Evolutionary conservation across 805 yeast species (phyloP), one percentile per base, ranked within the genome.

Genomic region (Pichia kluyveri): DNA sequence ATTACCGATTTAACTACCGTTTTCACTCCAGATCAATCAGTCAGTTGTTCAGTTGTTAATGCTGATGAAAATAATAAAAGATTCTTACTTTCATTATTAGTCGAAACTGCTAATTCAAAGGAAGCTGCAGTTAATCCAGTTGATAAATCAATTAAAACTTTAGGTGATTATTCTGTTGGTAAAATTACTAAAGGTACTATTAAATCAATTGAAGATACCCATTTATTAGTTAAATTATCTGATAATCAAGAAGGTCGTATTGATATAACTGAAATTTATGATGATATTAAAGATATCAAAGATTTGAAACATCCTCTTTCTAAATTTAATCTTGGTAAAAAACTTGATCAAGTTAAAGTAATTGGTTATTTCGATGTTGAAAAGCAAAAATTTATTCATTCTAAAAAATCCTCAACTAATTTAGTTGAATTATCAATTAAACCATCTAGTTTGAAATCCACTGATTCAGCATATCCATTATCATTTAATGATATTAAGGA

Each of bases 171-270:
- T 56, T 61, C 67, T 6, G 73, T 81, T 17, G 96, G 95, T 42
- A 75, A 69, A 40, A 50, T 73, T 23, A 80, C 89, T 9, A 73
- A 76, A 51, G 91, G 83, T 38, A 59, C 61, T 17, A 67, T 90
- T 47, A 80, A 74, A 43, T 69, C 82, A 1, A 74, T 86, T 37
- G 86, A 84, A 60, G 23, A 31, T 34, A 79, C 86, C 7, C 93
- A 86, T 66, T 68, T 90, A 55, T 81, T 82, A 56, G 84, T 90
- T 18, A 75, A 75, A 44, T 69, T 89, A 42, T 89, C 93, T 46
- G 93, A 83, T 51, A 82, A 84, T 60, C 70, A 80, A 51, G 84
- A 78, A 57, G 97, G 95, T 38, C 77, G 95, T 61, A 67, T 90
- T 50, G 95, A 87, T 56, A 71, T 83, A 17, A 76, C 89, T 17